Conservation (phyloP, 306 rosid species). For the Crataegus laevigata region DNA sequence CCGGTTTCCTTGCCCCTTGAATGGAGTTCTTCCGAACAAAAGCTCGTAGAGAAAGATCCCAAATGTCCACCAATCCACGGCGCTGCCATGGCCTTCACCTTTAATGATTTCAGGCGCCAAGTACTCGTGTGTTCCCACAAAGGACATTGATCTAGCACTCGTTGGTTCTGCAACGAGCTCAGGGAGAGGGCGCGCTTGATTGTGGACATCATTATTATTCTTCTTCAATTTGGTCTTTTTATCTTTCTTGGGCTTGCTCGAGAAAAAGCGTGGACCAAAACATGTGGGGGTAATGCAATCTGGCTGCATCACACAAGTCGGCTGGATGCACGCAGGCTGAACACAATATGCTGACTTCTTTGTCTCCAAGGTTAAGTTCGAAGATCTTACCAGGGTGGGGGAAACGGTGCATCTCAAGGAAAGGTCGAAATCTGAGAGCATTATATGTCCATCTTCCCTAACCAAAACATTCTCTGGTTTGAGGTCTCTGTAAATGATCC, state of each 20-base stretch:
- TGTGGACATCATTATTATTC: constrained; percentile 30
- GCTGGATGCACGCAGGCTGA: constrained; percentile 77
- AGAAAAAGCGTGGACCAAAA: constrained; percentile 54
- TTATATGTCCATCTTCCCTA: constrained; percentile 95
- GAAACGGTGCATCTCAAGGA: constrained; percentile 85
- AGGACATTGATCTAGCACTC: constrained; percentile 89
- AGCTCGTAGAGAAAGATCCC: constrained; percentile 95
- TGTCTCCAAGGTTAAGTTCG: constrained; percentile 44
- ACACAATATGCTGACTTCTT: constrained; percentile 66
- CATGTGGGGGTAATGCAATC: constrained; percentile 82
- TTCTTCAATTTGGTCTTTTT: constrained; percentile 52
- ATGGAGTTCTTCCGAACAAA: constrained; percentile 87
- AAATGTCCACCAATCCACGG: constrained; percentile 99
- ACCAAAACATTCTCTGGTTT: constrained; percentile 94
- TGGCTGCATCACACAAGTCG: constrained; percentile 76
- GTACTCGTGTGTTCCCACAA: constrained; percentile 96
- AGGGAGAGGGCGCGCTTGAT: constrained; percentile 71
- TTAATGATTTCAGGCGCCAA: constrained; percentile 89
- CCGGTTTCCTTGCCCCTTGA: constrained; percentile 74
- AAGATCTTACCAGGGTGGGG: constrained; percentile 68
- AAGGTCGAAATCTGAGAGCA: constrained; percentile 95
- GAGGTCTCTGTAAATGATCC: constrained; percentile 86
- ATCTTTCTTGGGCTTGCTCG: constrained; percentile 56
- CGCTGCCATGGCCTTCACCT: constrained; percentile 99
- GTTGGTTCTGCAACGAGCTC: constrained; percentile 94